Evolutionary conservation across 2,329 filamentous ascomycete genomes (phyloP).

Genomic region (Aspergillus luchuensis): DNA sequence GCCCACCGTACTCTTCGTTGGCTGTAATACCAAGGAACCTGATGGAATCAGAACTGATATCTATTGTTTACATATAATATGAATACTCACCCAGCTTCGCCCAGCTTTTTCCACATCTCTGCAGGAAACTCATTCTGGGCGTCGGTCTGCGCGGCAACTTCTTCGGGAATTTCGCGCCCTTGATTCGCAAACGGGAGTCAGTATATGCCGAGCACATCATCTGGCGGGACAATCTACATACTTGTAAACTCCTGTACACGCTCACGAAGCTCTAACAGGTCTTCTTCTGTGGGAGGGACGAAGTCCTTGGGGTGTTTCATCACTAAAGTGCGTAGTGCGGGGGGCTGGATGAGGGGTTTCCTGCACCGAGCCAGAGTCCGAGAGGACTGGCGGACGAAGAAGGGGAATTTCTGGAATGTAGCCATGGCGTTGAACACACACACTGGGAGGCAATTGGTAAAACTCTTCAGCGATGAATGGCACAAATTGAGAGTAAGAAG

Average conservation of each 20-base stretch:
- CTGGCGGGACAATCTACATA: slow-evolving; percentile 26
- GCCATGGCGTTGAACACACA: slow-evolving; percentile 31
- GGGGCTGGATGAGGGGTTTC: slow-evolving; percentile 34
- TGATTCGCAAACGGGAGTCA: background rate
- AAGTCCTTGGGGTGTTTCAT: slow-evolving; percentile 69
- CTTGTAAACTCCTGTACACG: slow-evolving; percentile 83
- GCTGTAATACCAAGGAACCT: slow-evolving; percentile 89
- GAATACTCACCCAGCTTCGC: slow-evolving; percentile 67
- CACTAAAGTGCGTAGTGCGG: slow-evolving; percentile 55
- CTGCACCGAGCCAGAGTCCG: slow-evolving; percentile 30
- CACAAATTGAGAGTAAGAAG: background rate
- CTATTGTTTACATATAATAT: rapidly evolving
- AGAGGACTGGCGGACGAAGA: slow-evolving; percentile 36
- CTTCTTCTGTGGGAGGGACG: slow-evolving; percentile 66
- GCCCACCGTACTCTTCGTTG: slow-evolving; percentile 85
- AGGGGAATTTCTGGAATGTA: slow-evolving; percentile 31
- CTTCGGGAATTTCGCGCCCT: slow-evolving; percentile 81
- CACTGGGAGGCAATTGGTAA: background rate
- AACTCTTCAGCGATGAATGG: background rate
- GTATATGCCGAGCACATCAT: background rate
- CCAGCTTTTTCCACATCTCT: slow-evolving; percentile 91
- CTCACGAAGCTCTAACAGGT: slow-evolving; percentile 78
- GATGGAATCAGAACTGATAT: background rate
- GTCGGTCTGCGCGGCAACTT: slow-evolving; percentile 81
- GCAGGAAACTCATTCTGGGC: slow-evolving; percentile 82